Conservation (phyloP, 2,329 filamentous ascomycete genomes). For the Lojkania enalia region DNA sequence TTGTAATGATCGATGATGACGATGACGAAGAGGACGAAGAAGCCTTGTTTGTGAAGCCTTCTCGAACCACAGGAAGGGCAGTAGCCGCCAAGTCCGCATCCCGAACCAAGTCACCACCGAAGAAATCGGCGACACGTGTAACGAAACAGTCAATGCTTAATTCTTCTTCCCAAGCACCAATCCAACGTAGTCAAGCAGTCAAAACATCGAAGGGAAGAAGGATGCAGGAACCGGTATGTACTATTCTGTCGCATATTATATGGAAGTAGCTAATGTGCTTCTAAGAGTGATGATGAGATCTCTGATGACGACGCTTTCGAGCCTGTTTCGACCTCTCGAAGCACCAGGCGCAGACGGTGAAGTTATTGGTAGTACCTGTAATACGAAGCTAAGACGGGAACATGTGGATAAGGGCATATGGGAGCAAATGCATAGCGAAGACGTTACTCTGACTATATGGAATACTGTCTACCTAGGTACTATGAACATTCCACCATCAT, state of each 20-base stretch:
- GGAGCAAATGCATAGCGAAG: constrained; percentile 28
- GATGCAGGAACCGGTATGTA: constrained; percentile 47
- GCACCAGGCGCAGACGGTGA: constrained; percentile 30
- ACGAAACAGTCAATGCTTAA: constrained; percentile 47
- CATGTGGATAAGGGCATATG: background rate
- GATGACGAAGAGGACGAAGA: constrained; percentile 53
- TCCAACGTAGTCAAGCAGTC: constrained; percentile 38
- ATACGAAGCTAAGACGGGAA: background rate
- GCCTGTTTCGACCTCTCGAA: constrained; percentile 31
- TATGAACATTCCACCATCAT: too few species aligned
- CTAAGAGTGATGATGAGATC: constrained; percentile 48
- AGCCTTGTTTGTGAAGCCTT: constrained; percentile 46
- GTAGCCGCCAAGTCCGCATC: constrained; percentile 17
- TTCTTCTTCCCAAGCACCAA: constrained; percentile 48
- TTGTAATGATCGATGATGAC: constrained; percentile 50
- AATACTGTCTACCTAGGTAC: too few species aligned
- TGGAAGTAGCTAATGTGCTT: background rate
- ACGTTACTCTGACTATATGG: too few species aligned
- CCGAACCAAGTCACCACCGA: constrained; percentile 22
- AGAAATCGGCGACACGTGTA: constrained; percentile 23
- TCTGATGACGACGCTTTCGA: constrained; percentile 48
- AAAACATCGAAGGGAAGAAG: constrained; percentile 30
- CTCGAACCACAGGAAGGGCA: constrained; percentile 21
- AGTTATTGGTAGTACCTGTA: background rate
- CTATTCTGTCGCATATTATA: background rate